These are phyloP conservation scores for Termitomyces sp. DNA, from an alignment of 768 basidiomycete genomes.

Conservation along the genomic window DNA sequence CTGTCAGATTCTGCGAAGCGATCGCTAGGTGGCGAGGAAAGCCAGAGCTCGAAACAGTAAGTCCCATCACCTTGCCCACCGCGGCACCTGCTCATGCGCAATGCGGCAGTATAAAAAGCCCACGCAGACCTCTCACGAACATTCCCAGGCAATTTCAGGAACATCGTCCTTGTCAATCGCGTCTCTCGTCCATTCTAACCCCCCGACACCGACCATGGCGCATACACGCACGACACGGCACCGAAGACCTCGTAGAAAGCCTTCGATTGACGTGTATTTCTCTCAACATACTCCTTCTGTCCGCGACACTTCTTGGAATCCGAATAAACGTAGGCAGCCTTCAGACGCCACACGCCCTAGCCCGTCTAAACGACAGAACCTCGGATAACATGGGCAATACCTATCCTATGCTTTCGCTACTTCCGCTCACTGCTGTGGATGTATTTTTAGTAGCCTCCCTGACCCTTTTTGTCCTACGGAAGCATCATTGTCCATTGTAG, in stretches of 20 bases:
- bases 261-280: constrained; percentile 45
- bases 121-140: constrained; percentile 23
- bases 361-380: constrained; percentile 15
- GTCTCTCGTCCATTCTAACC: constrained; percentile 65
- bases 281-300: constrained; percentile 19
- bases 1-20: constrained; percentile 76
- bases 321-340: constrained; percentile 19
- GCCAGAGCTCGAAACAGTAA: constrained; percentile 76
- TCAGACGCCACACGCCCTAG: constrained; percentile 14
- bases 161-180: constrained; percentile 50
- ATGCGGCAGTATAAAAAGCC: constrained; percentile 50
- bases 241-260: constrained; percentile 22
- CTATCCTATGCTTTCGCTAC: background rate
- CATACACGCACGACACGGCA: constrained; percentile 16
- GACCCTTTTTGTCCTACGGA: constrained; percentile 2
- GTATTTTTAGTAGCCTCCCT: constrained; percentile 11
- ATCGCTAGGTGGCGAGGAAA: constrained; percentile 79
- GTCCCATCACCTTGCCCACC: constrained; percentile 15
- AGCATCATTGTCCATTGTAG: constrained; percentile 12
- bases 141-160: constrained; percentile 24
- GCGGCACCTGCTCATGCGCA: constrained; percentile 20
- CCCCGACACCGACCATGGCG: constrained; percentile 47
- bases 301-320: constrained; percentile 15
- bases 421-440: background rate
- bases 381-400: constrained; percentile 7